A percentile compares a stretch with the other conserved stretches of the same genome.
Conservation (phyloP, 208 protist genomes). For the Acanthamoeba triangularis region DNA sequence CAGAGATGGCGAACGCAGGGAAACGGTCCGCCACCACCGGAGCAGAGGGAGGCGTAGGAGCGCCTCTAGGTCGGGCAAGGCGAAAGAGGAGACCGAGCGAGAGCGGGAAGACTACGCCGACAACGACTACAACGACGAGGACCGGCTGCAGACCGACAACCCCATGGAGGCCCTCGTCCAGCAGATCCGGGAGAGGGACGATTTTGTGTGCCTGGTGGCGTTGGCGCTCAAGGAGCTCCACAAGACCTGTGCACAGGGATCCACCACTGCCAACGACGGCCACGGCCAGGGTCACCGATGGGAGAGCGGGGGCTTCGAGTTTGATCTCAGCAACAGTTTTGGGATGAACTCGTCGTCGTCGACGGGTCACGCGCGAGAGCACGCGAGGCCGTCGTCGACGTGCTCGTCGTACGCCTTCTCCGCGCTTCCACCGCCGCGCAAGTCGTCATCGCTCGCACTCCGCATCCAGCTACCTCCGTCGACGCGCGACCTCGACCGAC, state of each 20-base stretch:
- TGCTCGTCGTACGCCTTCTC: constrained; percentile 14
- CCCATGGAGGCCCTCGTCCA: not conserved
- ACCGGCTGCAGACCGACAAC: not conserved
- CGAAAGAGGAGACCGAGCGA: not conserved
- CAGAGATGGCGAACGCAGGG: too few species aligned
- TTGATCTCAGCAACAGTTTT: not conserved
- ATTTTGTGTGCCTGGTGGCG: not conserved
- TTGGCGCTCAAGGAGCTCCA: constrained; percentile 34
- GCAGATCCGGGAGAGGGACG: constrained; percentile 32
- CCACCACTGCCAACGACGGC: not conserved
- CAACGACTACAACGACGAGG: not conserved
- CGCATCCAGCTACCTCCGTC: not conserved
- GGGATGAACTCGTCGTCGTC: not conserved
- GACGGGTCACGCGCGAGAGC: not conserved
- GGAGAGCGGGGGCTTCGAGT: not conserved
- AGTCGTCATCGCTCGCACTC: not conserved
- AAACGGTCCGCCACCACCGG: not conserved
- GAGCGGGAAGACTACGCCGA: not conserved
- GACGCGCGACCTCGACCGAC: not conserved
- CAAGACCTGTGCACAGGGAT: not conserved
- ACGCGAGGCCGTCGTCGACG: not conserved
- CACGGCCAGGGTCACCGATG: not conserved
- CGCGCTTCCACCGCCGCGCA: not conserved
- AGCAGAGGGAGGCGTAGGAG: not conserved
- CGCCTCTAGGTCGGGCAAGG: not conserved